Evolutionary conservation across 177 flowering plant species (phyloP).

Genomic region (Tripterygium wilfordii): DNA sequence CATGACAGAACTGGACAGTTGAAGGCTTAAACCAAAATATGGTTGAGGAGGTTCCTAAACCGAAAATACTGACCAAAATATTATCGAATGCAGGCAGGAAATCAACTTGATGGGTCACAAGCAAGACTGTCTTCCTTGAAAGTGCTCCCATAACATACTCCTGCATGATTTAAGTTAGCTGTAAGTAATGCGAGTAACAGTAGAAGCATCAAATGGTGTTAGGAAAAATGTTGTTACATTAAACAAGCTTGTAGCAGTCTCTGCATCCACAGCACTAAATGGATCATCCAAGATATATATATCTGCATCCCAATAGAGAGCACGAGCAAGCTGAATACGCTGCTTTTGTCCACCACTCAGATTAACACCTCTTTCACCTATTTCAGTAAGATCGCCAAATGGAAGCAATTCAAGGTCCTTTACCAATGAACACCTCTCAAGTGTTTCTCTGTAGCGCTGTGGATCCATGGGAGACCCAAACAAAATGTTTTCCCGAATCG

Average conservation of each 20-base stretch:
- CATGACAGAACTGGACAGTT: too few species aligned
- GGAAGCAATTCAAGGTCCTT: constrained; percentile 49
- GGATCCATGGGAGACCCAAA: constrained; percentile 51
- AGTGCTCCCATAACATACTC: constrained; percentile 42
- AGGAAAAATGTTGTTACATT: constrained; percentile 19
- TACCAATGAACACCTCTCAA: constrained; percentile 50
- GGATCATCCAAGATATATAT: constrained; percentile 51
- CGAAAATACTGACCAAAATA: constrained; percentile 29
- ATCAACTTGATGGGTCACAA: constrained; percentile 52
- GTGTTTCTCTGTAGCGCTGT: constrained; percentile 34
- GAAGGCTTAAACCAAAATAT: too few species aligned
- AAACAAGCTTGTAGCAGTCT: constrained; percentile 40
- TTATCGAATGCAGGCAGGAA: constrained; percentile 40
- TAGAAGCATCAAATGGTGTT: neutral
- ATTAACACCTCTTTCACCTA: constrained; percentile 71
- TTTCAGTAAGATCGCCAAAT: constrained; percentile 51
- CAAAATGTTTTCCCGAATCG: constrained; percentile 51
- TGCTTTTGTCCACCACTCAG: constrained; percentile 84
- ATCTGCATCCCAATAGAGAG: constrained; percentile 51
- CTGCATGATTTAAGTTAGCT: constrained; percentile 23
- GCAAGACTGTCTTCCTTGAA: constrained; percentile 36
- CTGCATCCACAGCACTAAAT: constrained; percentile 55
- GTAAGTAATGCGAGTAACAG: neutral
- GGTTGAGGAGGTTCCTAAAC: too few species aligned
- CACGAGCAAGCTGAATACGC: constrained; percentile 67